Conservation (phyloP, 2,329 filamentous ascomycete species). For the Clonostachys byssicola region DNA sequence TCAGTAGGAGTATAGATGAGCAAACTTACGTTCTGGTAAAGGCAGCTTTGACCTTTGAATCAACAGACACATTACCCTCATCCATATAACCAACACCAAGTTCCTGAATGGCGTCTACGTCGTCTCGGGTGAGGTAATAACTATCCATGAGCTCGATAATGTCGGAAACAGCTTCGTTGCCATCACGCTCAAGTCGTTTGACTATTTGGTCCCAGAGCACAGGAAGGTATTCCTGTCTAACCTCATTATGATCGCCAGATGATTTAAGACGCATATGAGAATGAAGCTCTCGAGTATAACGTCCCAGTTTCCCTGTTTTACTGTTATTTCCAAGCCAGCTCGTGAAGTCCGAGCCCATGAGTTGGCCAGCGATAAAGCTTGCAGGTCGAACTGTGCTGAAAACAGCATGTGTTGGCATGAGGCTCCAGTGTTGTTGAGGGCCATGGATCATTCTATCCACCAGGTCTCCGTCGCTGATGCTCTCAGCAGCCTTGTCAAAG, state of each 20-base stretch:
- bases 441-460: conserved; percentile 98
- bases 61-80: conserved; percentile 71
- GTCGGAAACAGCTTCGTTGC: conserved; percentile 75
- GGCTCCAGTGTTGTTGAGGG: conserved; percentile 94
- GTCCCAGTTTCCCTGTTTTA: conserved; percentile 71
- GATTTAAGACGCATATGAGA: conserved; percentile 92
- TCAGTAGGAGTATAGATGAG: background rate
- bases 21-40: conserved; percentile 80
- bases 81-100: conserved; percentile 83
- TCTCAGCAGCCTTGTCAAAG: conserved; percentile 82
- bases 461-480: conserved; percentile 94
- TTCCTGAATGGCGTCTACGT: conserved; percentile 85
- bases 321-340: conserved; percentile 95
- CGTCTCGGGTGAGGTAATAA: conserved; percentile 91
- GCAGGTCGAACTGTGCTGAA: conserved; percentile 93
- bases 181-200: conserved; percentile 68
- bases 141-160: conserved; percentile 96
- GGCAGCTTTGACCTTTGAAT: conserved; percentile 78
- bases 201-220: conserved; percentile 80
- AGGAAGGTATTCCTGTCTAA: conserved; percentile 91
- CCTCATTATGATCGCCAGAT: conserved; percentile 87
- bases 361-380: conserved; percentile 78
- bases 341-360: conserved; percentile 75
- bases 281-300: conserved; percentile 89
- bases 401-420: conserved; percentile 94